Evolutionary conservation across 305 asterid species (phyloP).

Genomic region (Solanum hybrid): DNA sequence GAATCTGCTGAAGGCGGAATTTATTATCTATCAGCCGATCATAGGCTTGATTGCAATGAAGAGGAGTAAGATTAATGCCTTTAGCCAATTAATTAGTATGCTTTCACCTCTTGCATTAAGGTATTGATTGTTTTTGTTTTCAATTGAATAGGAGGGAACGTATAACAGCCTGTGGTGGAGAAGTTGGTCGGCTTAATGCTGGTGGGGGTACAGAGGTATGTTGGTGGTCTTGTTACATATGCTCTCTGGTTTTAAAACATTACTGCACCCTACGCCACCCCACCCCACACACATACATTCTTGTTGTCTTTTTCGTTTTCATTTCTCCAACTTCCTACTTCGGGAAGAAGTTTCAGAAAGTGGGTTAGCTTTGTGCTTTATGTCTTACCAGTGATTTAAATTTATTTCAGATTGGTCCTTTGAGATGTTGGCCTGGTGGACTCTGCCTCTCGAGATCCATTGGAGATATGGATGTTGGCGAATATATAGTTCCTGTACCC

Average conservation of each 20-base stretch:
- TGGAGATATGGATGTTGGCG: slow-evolving; percentile 99
- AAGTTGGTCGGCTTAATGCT: slow-evolving; percentile 94
- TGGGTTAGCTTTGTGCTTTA: neutral
- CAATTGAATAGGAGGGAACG: slow-evolving; percentile 76
- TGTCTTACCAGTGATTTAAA: slow-evolving; percentile 4
- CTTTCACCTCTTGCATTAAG: neutral
- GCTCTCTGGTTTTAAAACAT: neutral
- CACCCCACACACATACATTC: neutral
- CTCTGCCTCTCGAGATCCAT: slow-evolving; percentile 95
- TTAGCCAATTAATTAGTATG: slow-evolving; percentile 1
- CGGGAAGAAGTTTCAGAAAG: neutral
- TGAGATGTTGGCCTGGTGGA: slow-evolving; percentile 99
- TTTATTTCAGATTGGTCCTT: slow-evolving; percentile 73
- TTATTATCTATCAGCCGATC: slow-evolving; percentile 93
- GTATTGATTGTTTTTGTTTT: slow-evolving; percentile 13
- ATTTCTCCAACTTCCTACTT: neutral
- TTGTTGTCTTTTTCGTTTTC: neutral
- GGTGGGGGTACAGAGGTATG: slow-evolving; percentile 96
- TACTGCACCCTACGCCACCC: neutral
- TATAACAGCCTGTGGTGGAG: slow-evolving; percentile 91
- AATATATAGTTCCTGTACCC: slow-evolving; percentile 95
- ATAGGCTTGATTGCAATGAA: slow-evolving; percentile 90
- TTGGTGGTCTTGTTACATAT: slow-evolving; percentile 1
- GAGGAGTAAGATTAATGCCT: slow-evolving; percentile 62
- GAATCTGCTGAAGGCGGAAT: slow-evolving; percentile 90